Evolutionary conservation across 2,329 filamentous ascomycete genomes (phyloP), one percentile per base, ranked within the genome.

Genomic region (Didymella pomorum): DNA sequence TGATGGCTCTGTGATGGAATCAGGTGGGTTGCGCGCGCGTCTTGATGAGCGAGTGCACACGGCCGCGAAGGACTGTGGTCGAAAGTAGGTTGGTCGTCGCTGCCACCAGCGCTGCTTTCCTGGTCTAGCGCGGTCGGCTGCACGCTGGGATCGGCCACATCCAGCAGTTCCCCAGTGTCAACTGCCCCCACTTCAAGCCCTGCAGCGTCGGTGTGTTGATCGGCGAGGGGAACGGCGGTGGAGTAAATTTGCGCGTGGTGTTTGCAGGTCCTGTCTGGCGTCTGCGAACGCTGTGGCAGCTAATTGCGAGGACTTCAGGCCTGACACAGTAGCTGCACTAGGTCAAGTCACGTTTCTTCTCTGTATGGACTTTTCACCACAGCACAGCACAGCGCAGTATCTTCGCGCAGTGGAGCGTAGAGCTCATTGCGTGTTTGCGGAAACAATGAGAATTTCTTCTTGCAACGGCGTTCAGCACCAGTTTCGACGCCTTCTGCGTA

Each of bases 1-100:
- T 60, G 69, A 71, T 71, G 67, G 65, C 62, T 69, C 60, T 59
- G 70, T 70, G 76, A 76, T 76, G 74, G 51, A 77, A 72, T 59
- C 56, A 21, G 67, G 57, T 52, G 68, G 68, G 60, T 60, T 65
- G 64, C 41, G 65, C 66, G 68, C 62, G 64, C 63, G 66, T 59
- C 65, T 71, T 70, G 73, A 76, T 76, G 71, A 70, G 72, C 69
- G 69, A 73, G 71, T 64, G 63, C 65, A 65, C 67, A 61, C 65
- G 58, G 58, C 61, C 63, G 67, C 62, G 62, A 65, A 62, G 66
- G 66, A 63, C 63, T 56, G 62, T 49, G 48, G 61, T 60, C 59
- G 43, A 56, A 56, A 43, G 59, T 61, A 60, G 60, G 56, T 57
- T 58, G 54, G 45, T 52, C 43, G 43, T 43, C 33, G 18, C 48